Percentiles rank a stretch among this genome's conserved stretches.
phyloP scores from a whole-genome alignment of 192 early-diverging fungal genomes.

The Anaeromyces robustus region DNA sequence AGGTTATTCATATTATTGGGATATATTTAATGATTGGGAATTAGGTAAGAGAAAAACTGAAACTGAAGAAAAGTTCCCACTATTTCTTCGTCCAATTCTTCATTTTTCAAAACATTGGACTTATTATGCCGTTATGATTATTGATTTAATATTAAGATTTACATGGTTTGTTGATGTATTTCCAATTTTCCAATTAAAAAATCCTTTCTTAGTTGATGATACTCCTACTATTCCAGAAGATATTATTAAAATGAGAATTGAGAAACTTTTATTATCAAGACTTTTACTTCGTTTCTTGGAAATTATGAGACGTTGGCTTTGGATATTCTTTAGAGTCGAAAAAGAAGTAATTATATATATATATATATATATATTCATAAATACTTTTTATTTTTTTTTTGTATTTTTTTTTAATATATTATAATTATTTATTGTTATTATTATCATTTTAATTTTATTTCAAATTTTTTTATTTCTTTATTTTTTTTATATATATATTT shows the following conservation, averaged over 20 bases:
- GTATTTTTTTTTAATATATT: no score
- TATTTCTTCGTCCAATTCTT: constrained; percentile 41
- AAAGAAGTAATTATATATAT: constrained; percentile 38
- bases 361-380: no score
- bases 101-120: constrained; percentile 41
- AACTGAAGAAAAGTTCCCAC: constrained; percentile 1
- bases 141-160: constrained; percentile 68
- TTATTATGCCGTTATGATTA: constrained; percentile 65
- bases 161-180: constrained; percentile 66
- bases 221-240: background rate
- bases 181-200: constrained; percentile 14
- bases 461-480: no score
- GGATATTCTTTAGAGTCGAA: constrained; percentile 88
- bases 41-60: constrained; percentile 18
- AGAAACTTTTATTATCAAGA: constrained; percentile 49
- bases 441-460: no score
- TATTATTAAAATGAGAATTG: constrained; percentile 28
- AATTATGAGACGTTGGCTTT: constrained; percentile 76
- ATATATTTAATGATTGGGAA: constrained; percentile 83
- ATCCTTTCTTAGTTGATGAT: background rate
- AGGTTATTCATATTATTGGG: constrained; percentile 90
- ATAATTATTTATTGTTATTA: no score
- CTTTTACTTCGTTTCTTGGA: constrained; percentile 68
- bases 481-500: no score
- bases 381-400: no score